Conservation (phyloP, 2,329 filamentous ascomycete genomes). For the Peltaster fructicola region DNA sequence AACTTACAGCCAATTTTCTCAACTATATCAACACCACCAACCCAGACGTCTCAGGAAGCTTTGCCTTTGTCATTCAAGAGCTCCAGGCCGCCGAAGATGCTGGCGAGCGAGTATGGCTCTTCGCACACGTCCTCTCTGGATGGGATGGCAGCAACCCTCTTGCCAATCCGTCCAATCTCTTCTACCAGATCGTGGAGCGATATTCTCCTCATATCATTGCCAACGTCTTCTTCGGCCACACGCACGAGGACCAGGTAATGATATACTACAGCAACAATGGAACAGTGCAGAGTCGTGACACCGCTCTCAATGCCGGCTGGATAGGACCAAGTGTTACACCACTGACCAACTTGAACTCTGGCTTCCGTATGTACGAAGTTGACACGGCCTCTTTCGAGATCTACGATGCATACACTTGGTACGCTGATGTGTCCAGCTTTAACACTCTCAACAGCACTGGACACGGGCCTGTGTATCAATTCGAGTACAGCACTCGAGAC, state of each 20-base stretch:
- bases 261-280: constrained; percentile 35
- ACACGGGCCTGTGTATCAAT: constrained; percentile 29
- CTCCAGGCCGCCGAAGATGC: constrained; percentile 35
- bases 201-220: constrained; percentile 39
- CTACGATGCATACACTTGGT: constrained; percentile 37
- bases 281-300: constrained; percentile 22
- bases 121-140: constrained; percentile 37
- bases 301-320: constrained; percentile 33
- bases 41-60: constrained; percentile 31
- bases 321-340: constrained; percentile 35
- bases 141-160: constrained; percentile 39
- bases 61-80: constrained; percentile 34
- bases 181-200: constrained; percentile 37
- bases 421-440: constrained; percentile 33
- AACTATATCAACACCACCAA: constrained; percentile 36
- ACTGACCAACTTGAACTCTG: constrained; percentile 36
- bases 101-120: constrained; percentile 36
- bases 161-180: constrained; percentile 35
- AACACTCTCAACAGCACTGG: constrained; percentile 18
- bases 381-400: constrained; percentile 36
- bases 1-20: constrained; percentile 22
- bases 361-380: constrained; percentile 37
- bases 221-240: constrained; percentile 37
- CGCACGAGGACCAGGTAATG: constrained; percentile 36
- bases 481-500: constrained; percentile 36